Base-by-base conservation (phyloP, 2,329 filamentous ascomycete species). In the Samsoniella hepiali region DNA sequence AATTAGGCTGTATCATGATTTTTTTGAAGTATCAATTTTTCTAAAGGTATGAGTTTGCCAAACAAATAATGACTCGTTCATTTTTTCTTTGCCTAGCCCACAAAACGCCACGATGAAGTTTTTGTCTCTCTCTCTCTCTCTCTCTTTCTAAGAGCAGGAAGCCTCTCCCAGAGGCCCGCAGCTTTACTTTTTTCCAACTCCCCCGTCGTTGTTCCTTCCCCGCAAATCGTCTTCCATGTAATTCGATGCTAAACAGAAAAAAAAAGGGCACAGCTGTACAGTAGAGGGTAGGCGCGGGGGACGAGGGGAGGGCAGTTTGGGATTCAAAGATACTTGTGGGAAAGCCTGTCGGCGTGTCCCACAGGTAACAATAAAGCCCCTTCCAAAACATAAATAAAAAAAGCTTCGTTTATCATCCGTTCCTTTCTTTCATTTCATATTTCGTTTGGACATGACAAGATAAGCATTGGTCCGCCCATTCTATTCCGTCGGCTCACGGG, bases 401-500 rank as follows among this genome's bases (percentile, higher is more conserved):
- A 50, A 45, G 50, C 22, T 40, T 57, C 53, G 15, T 56, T 53
- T 57, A 42, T 42, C 5, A 50, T 62, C 42, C 53, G 44, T 56
- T 38, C 38, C 44, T 62, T 31, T 56, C n/a, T 44, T 42, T 57
- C 51, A 68, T 68, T 72, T 56, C 60, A 40, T 29, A 15, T 45
- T 42, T 22, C 11, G 3, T 45, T 38, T 38, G 29, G 38, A 17
- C 50, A 47, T 47, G 47, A 13, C 34, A 29, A 44, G 27, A 42
- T 17, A 47, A 31, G 36, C 27, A 45, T 27, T 66, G 66, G 22
- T 22, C 65, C 70, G 68, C 49, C 38, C 1, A 34, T 5, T 40
- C 51, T 77, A 77, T 67, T 77, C 74, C 45, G 69, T 66, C 62
- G 74, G 67, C 65, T 73, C 70, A 34, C 60, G 60, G n/a, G 58